Conservation (phyloP, 805 yeast species). For the Phaffomyces antillensis region DNA sequence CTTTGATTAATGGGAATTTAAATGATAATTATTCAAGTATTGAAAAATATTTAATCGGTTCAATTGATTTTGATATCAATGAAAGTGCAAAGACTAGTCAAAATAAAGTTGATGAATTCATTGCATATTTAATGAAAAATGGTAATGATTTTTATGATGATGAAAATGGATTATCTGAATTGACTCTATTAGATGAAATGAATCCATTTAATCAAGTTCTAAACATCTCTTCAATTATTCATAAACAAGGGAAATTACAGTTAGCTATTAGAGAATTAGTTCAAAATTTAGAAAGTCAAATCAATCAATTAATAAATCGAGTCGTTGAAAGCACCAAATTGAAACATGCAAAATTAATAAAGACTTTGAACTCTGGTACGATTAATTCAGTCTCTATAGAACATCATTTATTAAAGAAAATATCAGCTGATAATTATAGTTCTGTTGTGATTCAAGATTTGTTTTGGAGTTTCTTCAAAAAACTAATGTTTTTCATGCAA, state of each 20-base stretch:
- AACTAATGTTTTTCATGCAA: constrained; percentile 57
- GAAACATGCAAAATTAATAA: constrained; percentile 41
- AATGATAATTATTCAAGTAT: constrained; percentile 31
- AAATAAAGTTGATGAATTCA: constrained; percentile 28
- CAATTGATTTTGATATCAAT: constrained; percentile 50
- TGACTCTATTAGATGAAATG: constrained; percentile 28
- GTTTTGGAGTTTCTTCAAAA: constrained; percentile 62
- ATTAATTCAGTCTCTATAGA: constrained; percentile 10
- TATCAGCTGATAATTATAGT: constrained; percentile 36
- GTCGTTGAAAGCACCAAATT: constrained; percentile 58
- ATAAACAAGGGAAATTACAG: constrained; percentile 54
- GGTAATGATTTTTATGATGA: constrained; percentile 14
- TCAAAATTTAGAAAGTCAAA: constrained; percentile 52
- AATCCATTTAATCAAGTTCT: constrained; percentile 50
- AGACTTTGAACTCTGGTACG: constrained; percentile 19
- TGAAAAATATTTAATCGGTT: constrained; percentile 47
- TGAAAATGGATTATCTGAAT: constrained; percentile 22
- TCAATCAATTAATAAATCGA: constrained; percentile 54
- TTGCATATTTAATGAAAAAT: constrained; percentile 10
- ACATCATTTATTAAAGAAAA: constrained; percentile 19
- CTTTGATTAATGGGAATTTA: not conserved
- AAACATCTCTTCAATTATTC: constrained; percentile 46
- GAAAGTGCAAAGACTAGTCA: constrained; percentile 40
- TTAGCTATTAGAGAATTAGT: constrained; percentile 47
- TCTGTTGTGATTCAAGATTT: constrained; percentile 59